Evolutionary conservation across 192 early-diverging fungal genomes (phyloP), one percentile per base, ranked within the genome.

Genomic region (Coemansia sp.): DNA sequence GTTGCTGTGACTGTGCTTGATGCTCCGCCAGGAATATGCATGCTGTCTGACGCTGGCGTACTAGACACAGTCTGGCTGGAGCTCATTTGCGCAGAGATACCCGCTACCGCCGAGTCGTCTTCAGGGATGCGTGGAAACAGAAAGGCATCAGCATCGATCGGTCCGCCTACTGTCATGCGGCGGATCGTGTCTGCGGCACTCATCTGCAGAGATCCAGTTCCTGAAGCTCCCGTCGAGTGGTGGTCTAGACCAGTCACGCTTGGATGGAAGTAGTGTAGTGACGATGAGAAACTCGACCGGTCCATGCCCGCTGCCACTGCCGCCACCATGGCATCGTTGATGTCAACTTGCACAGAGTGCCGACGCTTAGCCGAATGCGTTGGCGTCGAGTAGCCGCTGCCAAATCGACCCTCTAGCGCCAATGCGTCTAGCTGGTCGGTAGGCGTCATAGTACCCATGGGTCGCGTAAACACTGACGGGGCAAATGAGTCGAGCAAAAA

Each of bases 391-490:
- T 83, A 75, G 9, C 81, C 76, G 62, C 70, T 76, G 47, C 39
- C 61, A 3, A 63, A 38, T 10, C 81, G 64, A 65, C 81, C 76
- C 60, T 83, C 81, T 20, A 83, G 73, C 5, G 81, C 81, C 70
- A 83, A 33, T 11, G 81, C 81, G 31, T 83, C 81, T 11, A 83
- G 81, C 66, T 79, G 81, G 65, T 83, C 81, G 5, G 76, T 83
- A 6, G 80, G 75, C 55, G 72, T 77, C 68, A 76, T 72, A 8
- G 63, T 49, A 18, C 75, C 75, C 15, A 77, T 38, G 4, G 72
- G 69, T 16, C 80, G 75, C 58, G 72, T 71, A 33, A 82, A 82
- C 75, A 74, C 72, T 38, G 80, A 77, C 33, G 80, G 80, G 57
- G 80, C 72, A 64, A 82, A 74, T 66, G 71, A 74, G 0, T 77